A percentile compares a stretch with the other conserved stretches of the same genome.
Conservation (phyloP, 192 early-diverging fungal species). For the Entophlyctis helioformis region DNA sequence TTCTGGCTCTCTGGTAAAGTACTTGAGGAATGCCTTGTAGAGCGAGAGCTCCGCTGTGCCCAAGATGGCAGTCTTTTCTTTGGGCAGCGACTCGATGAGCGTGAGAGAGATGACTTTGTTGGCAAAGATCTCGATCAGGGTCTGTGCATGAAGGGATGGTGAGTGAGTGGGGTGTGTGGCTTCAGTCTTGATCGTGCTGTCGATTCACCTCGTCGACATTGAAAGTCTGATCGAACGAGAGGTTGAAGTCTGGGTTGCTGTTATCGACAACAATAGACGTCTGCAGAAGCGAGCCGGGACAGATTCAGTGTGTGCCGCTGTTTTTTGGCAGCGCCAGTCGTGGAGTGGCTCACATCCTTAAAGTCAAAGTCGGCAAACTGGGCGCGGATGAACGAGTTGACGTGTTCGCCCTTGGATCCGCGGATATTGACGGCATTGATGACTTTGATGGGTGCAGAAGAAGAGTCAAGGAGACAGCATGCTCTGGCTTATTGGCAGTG, state of each 20-base stretch:
- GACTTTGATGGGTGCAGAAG: slow-evolving; percentile 24
- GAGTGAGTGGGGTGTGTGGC: neutral
- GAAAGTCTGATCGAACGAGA: slow-evolving; percentile 26
- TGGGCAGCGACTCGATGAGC: slow-evolving; percentile 45
- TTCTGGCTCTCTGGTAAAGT: slow-evolving; percentile 22
- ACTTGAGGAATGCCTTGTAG: slow-evolving; percentile 27
- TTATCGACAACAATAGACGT: slow-evolving; percentile 35
- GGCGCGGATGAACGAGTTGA: slow-evolving; percentile 37
- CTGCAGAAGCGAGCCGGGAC: no score
- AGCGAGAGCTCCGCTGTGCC: slow-evolving; percentile 35
- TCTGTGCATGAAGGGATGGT: slow-evolving; percentile 15
- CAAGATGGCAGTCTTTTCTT: slow-evolving; percentile 45
- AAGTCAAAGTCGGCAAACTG: slow-evolving; percentile 49
- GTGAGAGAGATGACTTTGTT: slow-evolving; percentile 38
- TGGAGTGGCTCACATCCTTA: slow-evolving; percentile 27
- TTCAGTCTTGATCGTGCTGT: neutral
- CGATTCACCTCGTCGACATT: slow-evolving; percentile 40
- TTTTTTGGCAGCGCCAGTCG: neutral
- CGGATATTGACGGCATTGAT: slow-evolving; percentile 25
- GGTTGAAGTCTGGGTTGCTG: slow-evolving; percentile 36
- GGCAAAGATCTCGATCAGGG: slow-evolving; percentile 37
- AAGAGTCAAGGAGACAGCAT: no score
- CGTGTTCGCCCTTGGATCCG: slow-evolving; percentile 38
- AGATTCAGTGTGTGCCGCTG: neutral
- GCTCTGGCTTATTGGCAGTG: no score